Base-by-base conservation (phyloP, 2,329 filamentous ascomycete species). In the Mycosphaerella sp. region DNA sequence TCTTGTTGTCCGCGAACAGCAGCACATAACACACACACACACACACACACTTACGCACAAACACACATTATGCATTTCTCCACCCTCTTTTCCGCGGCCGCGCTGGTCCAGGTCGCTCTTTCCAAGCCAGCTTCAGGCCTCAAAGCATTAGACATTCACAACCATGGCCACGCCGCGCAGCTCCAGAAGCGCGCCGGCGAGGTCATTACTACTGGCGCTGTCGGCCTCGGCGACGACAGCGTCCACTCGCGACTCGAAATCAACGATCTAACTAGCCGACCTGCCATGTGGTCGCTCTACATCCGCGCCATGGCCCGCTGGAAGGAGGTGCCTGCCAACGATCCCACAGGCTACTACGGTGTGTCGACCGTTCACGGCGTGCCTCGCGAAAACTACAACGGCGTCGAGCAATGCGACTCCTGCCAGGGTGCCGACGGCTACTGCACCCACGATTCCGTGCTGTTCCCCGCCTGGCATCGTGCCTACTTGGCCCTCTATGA, bases 381-480 rank as follows among this genome's bases (percentile, higher is more conserved):
- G 3, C 67, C 67, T n/a, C 61, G 56, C n/a, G 34, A 55, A 41
- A 55, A 59, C 52, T 69, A 62, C 58, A 62, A 68, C 53, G 61
- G 61, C 47, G 66, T 68, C 6, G 54, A 52, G 5, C 57, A 64
- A 48, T 65, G 65, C 57, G 59, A 59, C 45, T 54, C 44, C 21
- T 67, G 65, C 49, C 44, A 53, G n/a, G 62, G 59, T 43, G 56
- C 62, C 36, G 59, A 65, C 43, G 67, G 67, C n/a, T 69, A 69
- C 57, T 69, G 67, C 60, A 63, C 65, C n/a, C 67, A 69, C 62
- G 58, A 64, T 40, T 67, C 65, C 3, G 53, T 67, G n/a, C 64
- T 67, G 21, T 69, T 69, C 60, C 67, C 67, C 17, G 49, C 60
- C 2, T 69, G 66, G 66, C 67, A 69, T 54, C 66, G 67, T 41